phyloP scores from a whole-genome alignment of 768 basidiomycete genomes.

The Phylloporus sp. region DNA sequence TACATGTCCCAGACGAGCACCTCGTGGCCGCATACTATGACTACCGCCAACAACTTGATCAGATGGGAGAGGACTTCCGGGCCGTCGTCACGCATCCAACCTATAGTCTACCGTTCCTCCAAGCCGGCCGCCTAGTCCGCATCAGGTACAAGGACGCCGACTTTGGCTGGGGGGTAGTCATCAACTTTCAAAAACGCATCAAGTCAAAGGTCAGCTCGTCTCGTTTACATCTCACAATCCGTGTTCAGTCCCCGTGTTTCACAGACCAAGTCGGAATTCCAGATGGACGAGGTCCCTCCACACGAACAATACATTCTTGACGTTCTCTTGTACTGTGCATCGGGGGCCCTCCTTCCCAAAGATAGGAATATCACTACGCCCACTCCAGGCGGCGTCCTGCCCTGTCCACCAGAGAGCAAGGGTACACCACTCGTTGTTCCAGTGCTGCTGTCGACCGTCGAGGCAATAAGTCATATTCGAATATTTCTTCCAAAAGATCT shows the following conservation, averaged over 20 bases:
- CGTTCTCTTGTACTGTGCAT: constrained; percentile 78
- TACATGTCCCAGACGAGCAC: constrained; percentile 78
- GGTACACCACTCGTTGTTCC: constrained; percentile 85
- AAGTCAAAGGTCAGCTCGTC: constrained; percentile 80
- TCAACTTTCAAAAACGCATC: constrained; percentile 85
- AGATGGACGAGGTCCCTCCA: constrained; percentile 63
- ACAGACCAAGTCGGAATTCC: constrained; percentile 68
- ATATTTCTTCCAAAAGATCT: constrained; percentile 89
- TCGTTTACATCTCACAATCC: constrained; percentile 2
- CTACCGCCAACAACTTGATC: constrained; percentile 86
- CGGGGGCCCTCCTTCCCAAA: constrained; percentile 56
- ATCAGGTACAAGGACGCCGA: constrained; percentile 82
- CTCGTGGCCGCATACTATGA: constrained; percentile 89
- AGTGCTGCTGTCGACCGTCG: constrained; percentile 79
- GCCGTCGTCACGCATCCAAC: constrained; percentile 93
- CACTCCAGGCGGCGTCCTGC: constrained; percentile 66
- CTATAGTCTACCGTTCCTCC: constrained; percentile 91
- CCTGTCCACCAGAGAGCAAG: constrained; percentile 66
- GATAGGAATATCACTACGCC: constrained; percentile 50
- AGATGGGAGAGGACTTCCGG: constrained; percentile 82
- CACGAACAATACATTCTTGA: constrained; percentile 93
- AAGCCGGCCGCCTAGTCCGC: constrained; percentile 88
- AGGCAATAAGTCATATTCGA: constrained; percentile 81
- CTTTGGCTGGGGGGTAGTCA: constrained; percentile 95
- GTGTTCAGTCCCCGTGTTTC: neutral